Evolutionary conservation across 2,329 filamentous ascomycete species (phyloP).

Genomic region (Pseudogymnoascus sp.): DNA sequence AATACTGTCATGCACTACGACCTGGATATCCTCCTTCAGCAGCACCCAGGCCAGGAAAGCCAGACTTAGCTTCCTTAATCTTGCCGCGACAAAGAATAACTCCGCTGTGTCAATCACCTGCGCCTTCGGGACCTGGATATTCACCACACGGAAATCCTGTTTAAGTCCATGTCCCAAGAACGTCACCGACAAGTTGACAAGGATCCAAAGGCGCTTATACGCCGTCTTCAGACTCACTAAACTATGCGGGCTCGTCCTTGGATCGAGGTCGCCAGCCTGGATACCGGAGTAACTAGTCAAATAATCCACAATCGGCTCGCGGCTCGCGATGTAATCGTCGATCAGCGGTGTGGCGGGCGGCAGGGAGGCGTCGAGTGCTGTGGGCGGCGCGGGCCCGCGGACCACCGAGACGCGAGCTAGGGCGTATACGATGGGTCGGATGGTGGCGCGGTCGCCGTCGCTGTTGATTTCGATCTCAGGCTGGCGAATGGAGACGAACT

Average conservation of each 20-base stretch:
- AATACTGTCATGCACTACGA: slow-evolving; percentile 87
- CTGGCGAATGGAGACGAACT: slow-evolving; percentile 88
- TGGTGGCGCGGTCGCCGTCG: slow-evolving; percentile 84
- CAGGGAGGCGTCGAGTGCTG: slow-evolving; percentile 46
- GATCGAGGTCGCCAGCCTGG: slow-evolving; percentile 75
- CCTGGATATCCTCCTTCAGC: slow-evolving; percentile 88
- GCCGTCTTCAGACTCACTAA: slow-evolving; percentile 82
- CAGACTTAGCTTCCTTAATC: slow-evolving; percentile 79
- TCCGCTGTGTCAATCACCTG: slow-evolving; percentile 95
- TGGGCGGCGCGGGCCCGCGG: slow-evolving; percentile 45
- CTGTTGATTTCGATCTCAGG: slow-evolving; percentile 96
- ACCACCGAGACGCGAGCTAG: slow-evolving; percentile 90
- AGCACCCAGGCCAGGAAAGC: slow-evolving; percentile 89
- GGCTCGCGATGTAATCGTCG: slow-evolving; percentile 92
- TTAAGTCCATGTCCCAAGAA: slow-evolving; percentile 92
- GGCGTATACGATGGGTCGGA: slow-evolving; percentile 82
- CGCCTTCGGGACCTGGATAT: slow-evolving; percentile 84
- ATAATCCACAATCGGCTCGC: slow-evolving; percentile 89
- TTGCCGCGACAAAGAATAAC: slow-evolving; percentile 74
- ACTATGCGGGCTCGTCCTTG: slow-evolving; percentile 69
- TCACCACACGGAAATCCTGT: slow-evolving; percentile 96
- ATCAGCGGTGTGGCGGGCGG: slow-evolving; percentile 83
- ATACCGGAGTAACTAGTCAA: slow-evolving; percentile 93
- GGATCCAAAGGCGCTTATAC: slow-evolving; percentile 97
- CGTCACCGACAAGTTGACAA: slow-evolving; percentile 87